A percentile compares a stretch with the other conserved stretches of the same genome.
Evolutionary conservation across 1,284 basidiomycete genomes (phyloP).

Genomic region (Ganoderma resinaceum): DNA sequence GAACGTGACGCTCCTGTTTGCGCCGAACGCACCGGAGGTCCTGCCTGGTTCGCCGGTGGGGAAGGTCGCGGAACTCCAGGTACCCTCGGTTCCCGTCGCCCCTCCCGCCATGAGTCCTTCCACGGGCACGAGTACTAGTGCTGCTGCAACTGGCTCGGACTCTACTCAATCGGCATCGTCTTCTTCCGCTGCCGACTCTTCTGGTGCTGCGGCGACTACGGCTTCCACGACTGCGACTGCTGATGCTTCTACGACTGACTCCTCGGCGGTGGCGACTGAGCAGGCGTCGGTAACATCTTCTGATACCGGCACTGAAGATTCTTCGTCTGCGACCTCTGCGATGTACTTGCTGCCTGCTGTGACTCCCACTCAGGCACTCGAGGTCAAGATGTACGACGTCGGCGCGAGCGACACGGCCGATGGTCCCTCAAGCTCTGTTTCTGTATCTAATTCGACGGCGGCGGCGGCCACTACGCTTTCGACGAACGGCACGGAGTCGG

Average conservation of each 20-base stretch:
- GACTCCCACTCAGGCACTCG: conserved; percentile 16
- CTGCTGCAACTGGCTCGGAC: conserved; percentile 6
- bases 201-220: conserved; percentile 15
- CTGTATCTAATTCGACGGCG: background rate
- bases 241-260: conserved; percentile 22
- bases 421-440: background rate
- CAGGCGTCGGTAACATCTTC: conserved; percentile 4
- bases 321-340: conserved; percentile 6
- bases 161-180: background rate
- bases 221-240: background rate
- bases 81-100: background rate
- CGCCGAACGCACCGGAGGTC: conserved; percentile 44
- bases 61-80: conserved; percentile 3
- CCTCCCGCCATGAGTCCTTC: background rate
- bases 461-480: background rate
- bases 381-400: conserved; percentile 27
- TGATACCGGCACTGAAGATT: background rate
- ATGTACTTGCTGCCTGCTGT: conserved; percentile 16
- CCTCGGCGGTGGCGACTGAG: conserved; percentile 18
- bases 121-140: background rate
- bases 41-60: conserved; percentile 4
- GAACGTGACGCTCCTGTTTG: conserved; percentile 57
- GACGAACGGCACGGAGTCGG: conserved; percentile 12
- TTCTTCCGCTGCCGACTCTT: background rate
- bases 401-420: conserved; percentile 11